These are phyloP conservation scores for Nidula niveotomentosa DNA, from an alignment of 1,284 basidiomycete species.

Conservation along the genomic window DNA sequence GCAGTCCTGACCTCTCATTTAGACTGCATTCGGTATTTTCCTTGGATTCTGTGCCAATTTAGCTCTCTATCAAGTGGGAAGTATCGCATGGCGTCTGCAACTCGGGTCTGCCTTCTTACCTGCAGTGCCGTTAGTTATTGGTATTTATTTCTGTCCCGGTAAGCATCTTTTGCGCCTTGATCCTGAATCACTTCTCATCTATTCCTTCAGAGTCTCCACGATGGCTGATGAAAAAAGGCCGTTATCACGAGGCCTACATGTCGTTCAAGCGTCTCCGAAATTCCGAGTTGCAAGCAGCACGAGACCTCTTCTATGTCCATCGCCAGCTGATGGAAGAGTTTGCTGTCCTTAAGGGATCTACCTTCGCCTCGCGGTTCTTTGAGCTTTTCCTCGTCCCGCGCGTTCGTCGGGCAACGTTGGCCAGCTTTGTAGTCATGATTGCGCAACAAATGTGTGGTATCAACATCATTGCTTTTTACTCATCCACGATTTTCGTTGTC, in stretches of 20 bases:
- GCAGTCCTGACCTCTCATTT: too few relatives aligned
- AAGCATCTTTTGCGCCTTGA: conserved; percentile 8
- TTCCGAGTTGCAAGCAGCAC: conserved; percentile 62
- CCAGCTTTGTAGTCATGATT: conserved; percentile 67
- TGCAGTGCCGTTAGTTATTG: conserved; percentile 45
- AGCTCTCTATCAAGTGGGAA: conserved; percentile 38
- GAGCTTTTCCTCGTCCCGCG: conserved; percentile 71
- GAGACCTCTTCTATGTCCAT: conserved; percentile 60
- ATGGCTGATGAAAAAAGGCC: conserved; percentile 70
- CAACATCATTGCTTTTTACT: conserved; percentile 67
- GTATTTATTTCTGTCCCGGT: conserved; percentile 55
- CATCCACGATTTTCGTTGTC: conserved; percentile 62
- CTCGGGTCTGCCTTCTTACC: conserved; percentile 55
- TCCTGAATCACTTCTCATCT: not conserved
- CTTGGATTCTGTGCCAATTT: conserved; percentile 53
- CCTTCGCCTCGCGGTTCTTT: conserved; percentile 45
- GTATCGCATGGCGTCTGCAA: conserved; percentile 59
- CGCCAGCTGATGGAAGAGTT: conserved; percentile 56
- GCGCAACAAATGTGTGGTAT: conserved; percentile 61
- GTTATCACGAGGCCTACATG: conserved; percentile 55
- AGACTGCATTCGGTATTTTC: conserved; percentile 60
- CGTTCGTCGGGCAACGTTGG: conserved; percentile 68
- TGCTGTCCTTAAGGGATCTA: conserved; percentile 45
- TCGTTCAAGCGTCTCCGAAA: conserved; percentile 64
- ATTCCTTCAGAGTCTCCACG: conserved; percentile 52